phyloP scores from a whole-genome alignment of 371 early-diverging fungal genomes.

The Mortierella sp. region DNA sequence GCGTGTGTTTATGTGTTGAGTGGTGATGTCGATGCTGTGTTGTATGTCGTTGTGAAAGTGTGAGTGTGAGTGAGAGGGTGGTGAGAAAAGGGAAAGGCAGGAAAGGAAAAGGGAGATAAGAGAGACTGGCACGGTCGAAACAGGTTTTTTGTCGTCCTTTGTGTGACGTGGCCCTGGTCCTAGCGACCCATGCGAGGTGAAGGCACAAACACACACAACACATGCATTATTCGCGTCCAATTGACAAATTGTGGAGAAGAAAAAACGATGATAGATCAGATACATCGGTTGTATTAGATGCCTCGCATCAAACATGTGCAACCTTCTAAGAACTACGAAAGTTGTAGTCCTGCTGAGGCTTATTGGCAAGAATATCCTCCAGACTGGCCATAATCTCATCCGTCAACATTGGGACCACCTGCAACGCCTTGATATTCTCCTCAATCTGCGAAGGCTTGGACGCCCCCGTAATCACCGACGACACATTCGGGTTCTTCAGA shows the following conservation, averaged over 20 bases:
- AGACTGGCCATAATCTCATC: constrained; percentile 77
- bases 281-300: too few species aligned
- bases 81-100: background rate
- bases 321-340: constrained; percentile 70
- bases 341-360: constrained; percentile 75
- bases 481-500: constrained; percentile 70
- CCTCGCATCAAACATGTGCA: too few species aligned
- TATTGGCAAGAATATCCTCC: constrained; percentile 77
- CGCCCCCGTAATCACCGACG: constrained; percentile 80
- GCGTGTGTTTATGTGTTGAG: too few species aligned
- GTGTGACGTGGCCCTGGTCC: constrained; percentile 5
- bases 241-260: background rate
- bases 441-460: constrained; percentile 77
- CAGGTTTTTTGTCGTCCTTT: background rate
- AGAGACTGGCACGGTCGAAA: too few species aligned
- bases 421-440: constrained; percentile 80
- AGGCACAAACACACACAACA: too few species aligned
- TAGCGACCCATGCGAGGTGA: background rate
- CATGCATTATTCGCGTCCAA: too few species aligned
- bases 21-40: too few species aligned
- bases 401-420: constrained; percentile 72
- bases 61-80: background rate
- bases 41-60: too few species aligned
- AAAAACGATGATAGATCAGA: too few species aligned
- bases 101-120: too few species aligned